Percentiles rank a stretch among this genome's conserved stretches.
Conservation (phyloP, 768 basidiomycete species). For the Peribolospora baueri region DNA sequence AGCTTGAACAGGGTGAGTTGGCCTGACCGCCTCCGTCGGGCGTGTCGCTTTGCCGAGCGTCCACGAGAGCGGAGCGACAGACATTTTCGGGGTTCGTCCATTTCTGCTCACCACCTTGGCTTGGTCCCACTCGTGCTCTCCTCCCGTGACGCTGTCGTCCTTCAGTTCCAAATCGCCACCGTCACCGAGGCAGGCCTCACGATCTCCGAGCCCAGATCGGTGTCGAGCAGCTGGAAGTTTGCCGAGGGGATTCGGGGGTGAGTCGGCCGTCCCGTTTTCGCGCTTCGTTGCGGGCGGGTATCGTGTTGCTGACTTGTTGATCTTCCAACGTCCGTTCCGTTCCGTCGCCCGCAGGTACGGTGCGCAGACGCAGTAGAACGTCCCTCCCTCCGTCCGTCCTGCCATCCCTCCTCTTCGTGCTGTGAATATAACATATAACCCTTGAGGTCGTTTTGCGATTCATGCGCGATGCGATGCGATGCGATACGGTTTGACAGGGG, state of each 20-base stretch:
- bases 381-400: background rate
- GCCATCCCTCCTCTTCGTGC: background rate
- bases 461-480: background rate
- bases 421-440: background rate
- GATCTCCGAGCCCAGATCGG: slow-evolving; percentile 51
- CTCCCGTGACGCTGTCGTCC: background rate
- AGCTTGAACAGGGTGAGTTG: slow-evolving; percentile 68
- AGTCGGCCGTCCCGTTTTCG: background rate
- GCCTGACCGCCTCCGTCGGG: background rate
- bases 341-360: slow-evolving; percentile 32
- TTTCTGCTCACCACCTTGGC: background rate
- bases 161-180: slow-evolving; percentile 80
- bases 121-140: background rate
- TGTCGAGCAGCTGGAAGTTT: slow-evolving; percentile 70
- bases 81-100: background rate
- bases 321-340: background rate
- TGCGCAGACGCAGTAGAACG: slow-evolving; percentile 51
- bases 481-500: background rate
- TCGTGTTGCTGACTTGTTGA: slow-evolving; percentile 1
- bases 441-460: background rate
- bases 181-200: slow-evolving; percentile 49
- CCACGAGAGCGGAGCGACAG: too few relatives aligned
- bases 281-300: background rate
- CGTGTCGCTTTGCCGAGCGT: background rate
- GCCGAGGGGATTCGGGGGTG: slow-evolving; percentile 66